Percentiles rank a stretch among this genome's conserved stretches.
phyloP scores from a whole-genome alignment of 257 asterid species.

The Phtheirospermum japonicum region DNA sequence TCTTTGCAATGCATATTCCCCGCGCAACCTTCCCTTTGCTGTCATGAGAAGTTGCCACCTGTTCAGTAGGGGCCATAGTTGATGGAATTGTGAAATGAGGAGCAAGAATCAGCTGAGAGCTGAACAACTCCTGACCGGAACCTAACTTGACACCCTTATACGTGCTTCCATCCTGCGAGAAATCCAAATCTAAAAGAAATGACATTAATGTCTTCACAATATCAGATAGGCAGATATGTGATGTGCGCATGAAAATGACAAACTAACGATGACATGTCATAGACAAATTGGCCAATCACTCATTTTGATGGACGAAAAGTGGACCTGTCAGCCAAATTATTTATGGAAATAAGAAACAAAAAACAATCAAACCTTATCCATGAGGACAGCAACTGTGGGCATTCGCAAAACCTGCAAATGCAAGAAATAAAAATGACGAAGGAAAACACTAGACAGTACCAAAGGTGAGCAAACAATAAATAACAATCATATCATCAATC shows the following conservation, averaged over 20 bases:
- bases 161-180: slow-evolving; percentile 51
- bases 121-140: slow-evolving; percentile 88
- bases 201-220: slow-evolving; percentile 12
- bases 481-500: slow-evolving; percentile 7
- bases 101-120: slow-evolving; percentile 70
- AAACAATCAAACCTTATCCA: slow-evolving; percentile 53
- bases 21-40: slow-evolving; percentile 58
- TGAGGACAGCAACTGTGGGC: slow-evolving; percentile 59
- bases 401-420: slow-evolving; percentile 71
- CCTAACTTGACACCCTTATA: slow-evolving; percentile 76
- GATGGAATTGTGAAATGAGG: slow-evolving; percentile 56
- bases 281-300: slow-evolving; percentile 15
- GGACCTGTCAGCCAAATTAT: slow-evolving; percentile 13
- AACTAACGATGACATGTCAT: slow-evolving; percentile 24
- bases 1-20: slow-evolving; percentile 74
- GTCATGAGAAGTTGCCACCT: slow-evolving; percentile 30
- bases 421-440: slow-evolving; percentile 17
- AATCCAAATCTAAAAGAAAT: slow-evolving; percentile 27
- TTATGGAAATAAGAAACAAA: slow-evolving; percentile 17
- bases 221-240: slow-evolving; percentile 15
- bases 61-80: slow-evolving; percentile 35
- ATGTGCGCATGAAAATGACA: neutral
- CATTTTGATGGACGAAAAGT: slow-evolving; percentile 19
- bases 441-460: slow-evolving; percentile 20
- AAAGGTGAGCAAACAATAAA: slow-evolving; percentile 9